Conservation (phyloP, 1,284 basidiomycete genomes). For the Ganoderma resinaceum region DNA sequence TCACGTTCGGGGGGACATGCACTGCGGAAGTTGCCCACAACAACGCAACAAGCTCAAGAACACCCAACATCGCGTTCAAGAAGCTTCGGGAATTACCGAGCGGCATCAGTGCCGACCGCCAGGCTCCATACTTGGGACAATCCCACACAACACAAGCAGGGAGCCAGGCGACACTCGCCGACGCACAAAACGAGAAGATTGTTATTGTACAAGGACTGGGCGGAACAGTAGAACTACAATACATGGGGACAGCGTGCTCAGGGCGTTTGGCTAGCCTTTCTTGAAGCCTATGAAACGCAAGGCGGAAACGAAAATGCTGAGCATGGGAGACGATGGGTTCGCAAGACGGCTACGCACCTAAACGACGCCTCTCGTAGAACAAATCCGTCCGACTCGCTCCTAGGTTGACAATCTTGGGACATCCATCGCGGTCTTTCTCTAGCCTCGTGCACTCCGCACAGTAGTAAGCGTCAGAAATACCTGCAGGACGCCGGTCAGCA, state of each 20-base stretch:
- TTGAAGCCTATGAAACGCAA: constrained; percentile 66
- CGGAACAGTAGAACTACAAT: not conserved
- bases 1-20: not conserved
- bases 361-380: constrained; percentile 86
- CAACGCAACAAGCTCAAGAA: not conserved
- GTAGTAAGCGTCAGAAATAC: constrained; percentile 97
- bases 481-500: constrained; percentile 46
- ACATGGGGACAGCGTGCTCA: not conserved
- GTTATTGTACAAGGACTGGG: not conserved
- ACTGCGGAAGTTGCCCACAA: not conserved
- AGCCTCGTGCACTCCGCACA: constrained; percentile 96
- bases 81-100: constrained; percentile 1
- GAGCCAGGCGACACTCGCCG: not conserved
- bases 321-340: not conserved
- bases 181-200: too few relatives aligned
- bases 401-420: constrained; percentile 98
- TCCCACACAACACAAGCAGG: not conserved
- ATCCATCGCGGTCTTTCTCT: constrained; percentile 98
- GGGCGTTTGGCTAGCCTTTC: constrained; percentile 65
- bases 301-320: constrained; percentile 13
- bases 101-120: not conserved
- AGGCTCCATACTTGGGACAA: not conserved
- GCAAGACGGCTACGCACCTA: constrained; percentile 55
- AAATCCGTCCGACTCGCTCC: constrained; percentile 90
- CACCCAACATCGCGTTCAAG: not conserved